phyloP scores from a whole-genome alignment of 208 protist species.

The Borovskyia barvae region DNA sequence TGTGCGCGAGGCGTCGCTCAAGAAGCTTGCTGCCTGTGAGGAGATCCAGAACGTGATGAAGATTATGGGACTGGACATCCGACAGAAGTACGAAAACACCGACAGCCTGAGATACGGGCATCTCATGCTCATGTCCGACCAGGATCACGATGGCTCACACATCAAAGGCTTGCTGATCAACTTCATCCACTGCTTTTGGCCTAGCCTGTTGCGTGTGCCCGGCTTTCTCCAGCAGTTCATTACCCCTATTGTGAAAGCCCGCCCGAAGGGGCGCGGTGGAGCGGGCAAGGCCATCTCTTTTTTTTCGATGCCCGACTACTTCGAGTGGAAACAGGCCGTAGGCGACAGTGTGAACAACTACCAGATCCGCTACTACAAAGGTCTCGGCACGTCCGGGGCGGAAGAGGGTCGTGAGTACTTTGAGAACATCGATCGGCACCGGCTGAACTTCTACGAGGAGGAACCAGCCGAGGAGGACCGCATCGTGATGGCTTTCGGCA shows the following conservation, averaged over 20 bases:
- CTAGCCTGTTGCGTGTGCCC: slow-evolving; percentile 92
- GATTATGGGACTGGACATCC: slow-evolving; percentile 96
- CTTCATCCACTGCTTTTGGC: slow-evolving; percentile 99
- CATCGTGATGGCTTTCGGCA: slow-evolving; percentile 99
- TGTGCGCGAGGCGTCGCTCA: slow-evolving; percentile 96
- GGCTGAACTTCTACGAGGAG: slow-evolving; percentile 94
- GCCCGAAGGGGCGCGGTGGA: slow-evolving; percentile 73
- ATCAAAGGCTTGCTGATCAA: slow-evolving; percentile 99
- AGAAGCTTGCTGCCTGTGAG: slow-evolving; percentile 95
- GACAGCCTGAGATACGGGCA: slow-evolving; percentile 98
- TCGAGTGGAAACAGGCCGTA: slow-evolving; percentile 92
- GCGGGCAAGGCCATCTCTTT: slow-evolving; percentile 89
- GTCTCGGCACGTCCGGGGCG: slow-evolving; percentile 96
- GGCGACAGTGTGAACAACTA: slow-evolving; percentile 83
- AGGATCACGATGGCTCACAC: slow-evolving; percentile 99
- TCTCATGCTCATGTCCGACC: slow-evolving; percentile 99
- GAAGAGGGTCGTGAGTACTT: slow-evolving; percentile 99
- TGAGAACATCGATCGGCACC: slow-evolving; percentile 96
- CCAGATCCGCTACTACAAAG: slow-evolving; percentile 99
- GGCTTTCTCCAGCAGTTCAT: slow-evolving; percentile 99
- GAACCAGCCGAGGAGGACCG: slow-evolving; percentile 84
- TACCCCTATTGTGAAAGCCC: slow-evolving; percentile 99
- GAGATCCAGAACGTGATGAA: slow-evolving; percentile 95
- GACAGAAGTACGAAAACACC: slow-evolving; percentile 85
- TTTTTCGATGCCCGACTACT: slow-evolving; percentile 99